Evolutionary conservation across 2,329 filamentous ascomycete genomes (phyloP).

Genomic region (Plectosphaerella cucumerina): DNA sequence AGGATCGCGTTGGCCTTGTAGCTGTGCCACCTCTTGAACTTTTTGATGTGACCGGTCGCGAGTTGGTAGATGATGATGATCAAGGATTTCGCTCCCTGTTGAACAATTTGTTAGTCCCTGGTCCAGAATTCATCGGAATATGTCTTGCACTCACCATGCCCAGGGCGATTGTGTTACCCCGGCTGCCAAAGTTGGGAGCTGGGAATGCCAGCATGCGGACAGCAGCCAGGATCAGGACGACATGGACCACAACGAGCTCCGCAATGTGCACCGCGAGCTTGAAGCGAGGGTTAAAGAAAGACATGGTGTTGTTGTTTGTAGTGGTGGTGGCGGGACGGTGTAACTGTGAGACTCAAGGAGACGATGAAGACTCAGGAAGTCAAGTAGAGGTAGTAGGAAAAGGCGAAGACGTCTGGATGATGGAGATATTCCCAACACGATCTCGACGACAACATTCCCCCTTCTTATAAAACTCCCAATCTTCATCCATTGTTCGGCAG

Average conservation of each 20-base stretch:
- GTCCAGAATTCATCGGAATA: too few species aligned
- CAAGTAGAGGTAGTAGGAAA: too few species aligned
- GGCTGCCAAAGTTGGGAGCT: not conserved
- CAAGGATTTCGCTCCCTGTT: constrained; percentile 1
- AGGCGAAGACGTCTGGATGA: too few species aligned
- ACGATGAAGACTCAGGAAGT: too few species aligned
- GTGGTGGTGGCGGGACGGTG: too few species aligned
- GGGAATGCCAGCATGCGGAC: constrained; percentile 6
- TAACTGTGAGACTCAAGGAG: too few species aligned
- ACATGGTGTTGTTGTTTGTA: not conserved
- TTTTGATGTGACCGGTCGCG: constrained; percentile 26
- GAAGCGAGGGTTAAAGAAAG: not conserved
- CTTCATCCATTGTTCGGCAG: too few species aligned
- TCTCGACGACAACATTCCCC: too few species aligned
- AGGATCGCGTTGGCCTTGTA: constrained; percentile 17
- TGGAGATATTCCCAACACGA: too few species aligned
- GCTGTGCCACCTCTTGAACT: constrained; percentile 11
- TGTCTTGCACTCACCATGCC: constrained; percentile 4
- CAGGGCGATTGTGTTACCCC: constrained; percentile 7
- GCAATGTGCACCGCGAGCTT: constrained; percentile 9
- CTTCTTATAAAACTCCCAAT: too few species aligned
- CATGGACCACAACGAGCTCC: constrained; percentile 6
- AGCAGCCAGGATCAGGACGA: constrained; percentile 5
- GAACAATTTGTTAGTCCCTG: not conserved
- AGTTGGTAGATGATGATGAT: constrained; percentile 29